These are phyloP conservation scores for Triangularia setosa DNA, from an alignment of 2,329 filamentous ascomycete genomes.

Conservation along the genomic window DNA sequence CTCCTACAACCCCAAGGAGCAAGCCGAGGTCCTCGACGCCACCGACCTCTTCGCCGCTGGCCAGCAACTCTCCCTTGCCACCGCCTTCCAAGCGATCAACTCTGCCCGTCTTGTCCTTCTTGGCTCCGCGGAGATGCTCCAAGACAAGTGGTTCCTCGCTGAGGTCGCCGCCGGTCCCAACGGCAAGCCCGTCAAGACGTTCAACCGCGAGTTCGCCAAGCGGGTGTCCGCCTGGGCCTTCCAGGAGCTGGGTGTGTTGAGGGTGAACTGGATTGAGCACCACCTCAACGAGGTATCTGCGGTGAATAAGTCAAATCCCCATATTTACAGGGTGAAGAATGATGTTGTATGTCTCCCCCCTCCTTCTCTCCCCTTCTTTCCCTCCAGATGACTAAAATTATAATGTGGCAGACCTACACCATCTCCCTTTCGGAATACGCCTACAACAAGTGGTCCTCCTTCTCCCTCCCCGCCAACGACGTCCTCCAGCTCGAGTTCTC, in stretches of 20 bases:
- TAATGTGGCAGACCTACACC: conserved; percentile 62
- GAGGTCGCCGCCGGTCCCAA: conserved; percentile 64
- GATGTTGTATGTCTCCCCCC: conserved; percentile 69
- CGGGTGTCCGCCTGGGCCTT: conserved; percentile 92
- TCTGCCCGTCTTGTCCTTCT: conserved; percentile 84
- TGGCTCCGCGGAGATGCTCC: conserved; percentile 80
- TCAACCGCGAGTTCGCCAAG: conserved; percentile 82
- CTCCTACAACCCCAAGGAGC: conserved; percentile 90
- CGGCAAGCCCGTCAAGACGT: conserved; percentile 55
- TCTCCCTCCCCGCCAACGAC: conserved; percentile 65
- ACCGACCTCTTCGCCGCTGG: conserved; percentile 83
- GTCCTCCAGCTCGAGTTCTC: conserved; percentile 90
- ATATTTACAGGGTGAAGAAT: conserved; percentile 93
- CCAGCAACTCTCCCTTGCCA: conserved; percentile 78
- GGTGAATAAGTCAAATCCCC: conserved; percentile 68
- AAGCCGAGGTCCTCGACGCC: conserved; percentile 60
- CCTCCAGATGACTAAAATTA: conserved; percentile 28
- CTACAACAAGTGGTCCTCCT: conserved; percentile 71
- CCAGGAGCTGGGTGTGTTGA: conserved; percentile 85
- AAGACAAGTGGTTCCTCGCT: conserved; percentile 84
- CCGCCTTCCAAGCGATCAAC: conserved; percentile 85
- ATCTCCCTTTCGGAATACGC: conserved; percentile 86
- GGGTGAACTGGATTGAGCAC: conserved; percentile 80
- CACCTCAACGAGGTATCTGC: conserved; percentile 55
- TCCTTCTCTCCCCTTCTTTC: background rate